Percentiles rank a stretch among this genome's conserved stretches.
Evolutionary conservation across 129 eudicot species (phyloP).

Genomic region (Escallonia herrerae): DNA sequence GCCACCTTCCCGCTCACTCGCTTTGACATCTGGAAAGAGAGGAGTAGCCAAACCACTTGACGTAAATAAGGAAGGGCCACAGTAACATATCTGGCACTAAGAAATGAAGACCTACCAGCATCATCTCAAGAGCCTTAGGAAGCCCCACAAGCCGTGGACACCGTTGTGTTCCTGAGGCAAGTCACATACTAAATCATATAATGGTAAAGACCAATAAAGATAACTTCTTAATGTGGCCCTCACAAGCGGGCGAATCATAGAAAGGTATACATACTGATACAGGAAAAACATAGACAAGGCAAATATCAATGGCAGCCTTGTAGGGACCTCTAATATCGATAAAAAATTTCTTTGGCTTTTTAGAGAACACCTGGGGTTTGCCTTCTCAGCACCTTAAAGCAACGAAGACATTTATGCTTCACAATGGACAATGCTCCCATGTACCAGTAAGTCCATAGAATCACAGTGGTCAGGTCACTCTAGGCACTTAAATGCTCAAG

Average conservation of each 20-base stretch:
- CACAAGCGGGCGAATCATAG: not conserved
- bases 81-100: not conserved
- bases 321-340: too few relatives aligned
- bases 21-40: slow-evolving; percentile 36
- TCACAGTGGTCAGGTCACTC: not conserved
- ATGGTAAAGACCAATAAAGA: not conserved
- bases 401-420: not conserved
- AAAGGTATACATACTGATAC: not conserved
- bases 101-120: slow-evolving; percentile 32
- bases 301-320: not conserved
- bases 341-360: too few relatives aligned
- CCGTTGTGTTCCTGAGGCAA: slow-evolving; percentile 51
- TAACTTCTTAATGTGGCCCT: not conserved
- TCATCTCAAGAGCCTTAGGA: slow-evolving; percentile 62
- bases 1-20: slow-evolving; percentile 51
- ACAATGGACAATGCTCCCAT: not conserved
- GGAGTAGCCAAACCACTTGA: not conserved
- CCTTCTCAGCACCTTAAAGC: too few relatives aligned
- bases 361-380: too few relatives aligned
- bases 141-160: slow-evolving; percentile 75
- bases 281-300: not conserved
- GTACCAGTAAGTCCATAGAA: not conserved
- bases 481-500: not conserved
- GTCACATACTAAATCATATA: slow-evolving; percentile 8
- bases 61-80: not conserved